phyloP scores from a whole-genome alignment of 768 basidiomycete species.

The Leucosporidium scottii region DNA sequence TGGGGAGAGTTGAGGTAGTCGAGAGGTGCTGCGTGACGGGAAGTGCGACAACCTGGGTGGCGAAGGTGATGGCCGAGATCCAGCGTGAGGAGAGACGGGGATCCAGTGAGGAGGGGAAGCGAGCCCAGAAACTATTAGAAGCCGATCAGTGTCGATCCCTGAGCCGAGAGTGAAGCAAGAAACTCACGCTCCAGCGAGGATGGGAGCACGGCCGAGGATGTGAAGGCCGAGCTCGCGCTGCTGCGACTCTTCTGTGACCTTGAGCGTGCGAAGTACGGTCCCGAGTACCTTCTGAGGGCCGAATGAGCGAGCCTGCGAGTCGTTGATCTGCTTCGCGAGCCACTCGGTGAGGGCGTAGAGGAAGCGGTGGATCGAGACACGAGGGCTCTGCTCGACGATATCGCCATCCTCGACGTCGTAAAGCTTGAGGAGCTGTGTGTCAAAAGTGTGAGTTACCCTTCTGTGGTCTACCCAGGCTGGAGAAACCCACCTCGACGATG shows the following conservation, averaged over 20 bases:
- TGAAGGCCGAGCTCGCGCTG: constrained; percentile 78
- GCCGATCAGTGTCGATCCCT: neutral
- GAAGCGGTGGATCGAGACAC: constrained; percentile 25
- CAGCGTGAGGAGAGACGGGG: constrained; percentile 82
- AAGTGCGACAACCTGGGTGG: constrained; percentile 68
- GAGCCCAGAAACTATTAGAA: constrained; percentile 30
- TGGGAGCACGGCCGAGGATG: constrained; percentile 49
- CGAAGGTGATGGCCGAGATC: constrained; percentile 80
- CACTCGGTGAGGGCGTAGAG: constrained; percentile 40
- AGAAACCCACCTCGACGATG: constrained; percentile 8
- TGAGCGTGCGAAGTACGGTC: constrained; percentile 64
- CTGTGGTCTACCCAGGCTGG: no score
- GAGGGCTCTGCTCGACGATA: constrained; percentile 33
- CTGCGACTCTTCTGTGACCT: constrained; percentile 78
- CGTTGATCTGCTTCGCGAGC: constrained; percentile 53
- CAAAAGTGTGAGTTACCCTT: neutral
- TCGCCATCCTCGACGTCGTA: constrained; percentile 45
- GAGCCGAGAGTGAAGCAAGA: neutral
- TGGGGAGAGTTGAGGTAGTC: constrained; percentile 58
- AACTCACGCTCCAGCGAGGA: constrained; percentile 17
- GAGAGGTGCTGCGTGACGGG: constrained; percentile 53
- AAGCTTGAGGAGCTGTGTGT: constrained; percentile 27
- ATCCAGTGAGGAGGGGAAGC: constrained; percentile 52
- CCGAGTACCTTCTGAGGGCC: constrained; percentile 66
- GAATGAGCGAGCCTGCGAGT: constrained; percentile 18